These are phyloP conservation scores for Salvia sclarea DNA, from an alignment of 305 asterid genomes.

Conservation along the genomic window DNA sequence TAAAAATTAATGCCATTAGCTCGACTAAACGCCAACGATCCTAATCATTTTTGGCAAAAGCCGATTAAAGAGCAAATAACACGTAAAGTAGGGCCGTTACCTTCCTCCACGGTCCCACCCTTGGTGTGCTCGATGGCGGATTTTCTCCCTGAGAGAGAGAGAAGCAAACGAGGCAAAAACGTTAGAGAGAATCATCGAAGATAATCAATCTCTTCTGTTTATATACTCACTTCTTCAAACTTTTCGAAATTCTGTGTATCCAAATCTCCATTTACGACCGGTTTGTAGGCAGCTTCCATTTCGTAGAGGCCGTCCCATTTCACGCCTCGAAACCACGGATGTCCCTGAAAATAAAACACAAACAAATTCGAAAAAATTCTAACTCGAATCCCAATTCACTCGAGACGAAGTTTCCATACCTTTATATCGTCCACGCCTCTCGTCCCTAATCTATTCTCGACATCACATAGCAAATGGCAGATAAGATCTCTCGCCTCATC, in stretches of 20 bases:
- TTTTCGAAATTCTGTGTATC: conserved; percentile 96
- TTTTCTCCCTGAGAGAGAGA: conserved; percentile 60
- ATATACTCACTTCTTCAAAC: conserved; percentile 76
- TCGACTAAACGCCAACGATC: background rate
- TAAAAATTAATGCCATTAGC: background rate
- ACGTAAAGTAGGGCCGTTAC: conserved; percentile 36
- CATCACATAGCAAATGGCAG: conserved; percentile 78
- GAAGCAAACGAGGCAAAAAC: conserved; percentile 18
- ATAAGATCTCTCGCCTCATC: conserved; percentile 90
- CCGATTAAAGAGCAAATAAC: background rate
- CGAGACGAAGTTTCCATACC: conserved; percentile 42
- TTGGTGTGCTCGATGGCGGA: conserved; percentile 66
- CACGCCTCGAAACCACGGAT: conserved; percentile 77
- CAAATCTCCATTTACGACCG: conserved; percentile 85
- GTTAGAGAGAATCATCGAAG: conserved; percentile 11
- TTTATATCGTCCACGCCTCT: conserved; percentile 89
- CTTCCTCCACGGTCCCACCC: conserved; percentile 98
- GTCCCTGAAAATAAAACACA: conserved; percentile 65
- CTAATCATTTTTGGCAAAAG: background rate
- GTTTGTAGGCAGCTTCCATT: conserved; percentile 94
- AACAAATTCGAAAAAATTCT: background rate
- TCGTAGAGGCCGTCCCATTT: conserved; percentile 92
- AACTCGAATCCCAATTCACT: conserved; percentile 8
- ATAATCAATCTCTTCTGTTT: background rate
- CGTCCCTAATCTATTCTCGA: conserved; percentile 90